Evolutionary conservation across 2,329 filamentous ascomycete genomes (phyloP), one percentile per base, ranked within the genome.

Genomic region (Tolypocladium inflatum): DNA sequence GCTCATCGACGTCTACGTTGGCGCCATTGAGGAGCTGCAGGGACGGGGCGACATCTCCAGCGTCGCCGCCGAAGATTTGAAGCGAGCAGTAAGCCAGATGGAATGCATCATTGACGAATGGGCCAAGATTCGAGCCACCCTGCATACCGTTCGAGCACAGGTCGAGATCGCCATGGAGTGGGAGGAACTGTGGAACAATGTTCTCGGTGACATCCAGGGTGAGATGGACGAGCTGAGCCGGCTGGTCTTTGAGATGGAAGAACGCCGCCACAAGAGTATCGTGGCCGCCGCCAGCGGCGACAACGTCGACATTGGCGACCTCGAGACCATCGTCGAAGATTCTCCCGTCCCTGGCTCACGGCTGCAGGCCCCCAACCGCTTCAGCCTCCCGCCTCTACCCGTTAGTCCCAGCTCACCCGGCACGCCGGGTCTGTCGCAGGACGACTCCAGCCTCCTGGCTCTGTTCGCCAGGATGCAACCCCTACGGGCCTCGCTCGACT

Each of bases 111-210:
- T 96, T 61, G 80, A 80, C 41, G 90, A 92, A 66, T 99, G 94
- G 94, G 80, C 85, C 51, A 85, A 86, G 63, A 93, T 97, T 66
- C 89, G 91, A 66, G 79, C 78, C 48, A 87, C 88, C 1, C 76
- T 99, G 55, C 88, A 88, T 62, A 86, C 76, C 33, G 88, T 96
- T 58, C 96, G 96, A 70, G 83, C 83, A 54, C 93, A 97, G 68
- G 93, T 99, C 21, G 94, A 97, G 72, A 86, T 96, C 59, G 94
- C 94, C 53, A 96, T 97, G 91, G 94, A 99, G 69, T 99, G 93
- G 93, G 92, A 97, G 71, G 92, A 97, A 74, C 79, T 99, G 41
- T 97, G 94, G 93, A 91, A 91, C 65, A 90, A 83, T 62, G 93
- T 97, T 3, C 78, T 99, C 3, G 93, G 92, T 51, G 93, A 97